Evolutionary conservation across 2,329 filamentous ascomycete genomes (phyloP).

Genomic region (Aureobasidium subglaciale): DNA sequence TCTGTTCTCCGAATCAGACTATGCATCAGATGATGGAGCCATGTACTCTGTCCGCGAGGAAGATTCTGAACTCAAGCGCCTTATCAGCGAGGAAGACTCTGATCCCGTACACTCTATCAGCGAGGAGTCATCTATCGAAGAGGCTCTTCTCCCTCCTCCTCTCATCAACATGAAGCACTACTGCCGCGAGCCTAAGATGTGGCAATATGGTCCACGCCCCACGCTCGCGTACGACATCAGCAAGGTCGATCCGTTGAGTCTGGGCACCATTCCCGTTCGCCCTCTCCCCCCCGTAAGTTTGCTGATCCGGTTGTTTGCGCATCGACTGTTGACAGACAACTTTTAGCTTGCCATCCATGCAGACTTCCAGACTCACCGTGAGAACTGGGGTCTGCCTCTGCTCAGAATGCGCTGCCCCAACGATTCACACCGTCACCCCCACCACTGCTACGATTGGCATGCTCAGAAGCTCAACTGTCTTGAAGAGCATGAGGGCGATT

Average conservation of each 20-base stretch:
- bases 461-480: slow-evolving; percentile 19
- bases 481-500: slow-evolving; percentile 14
- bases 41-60: no score
- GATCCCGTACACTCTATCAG: no score
- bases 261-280: neutral
- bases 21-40: no score
- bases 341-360: neutral
- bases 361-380: neutral
- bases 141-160: no score
- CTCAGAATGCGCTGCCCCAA: slow-evolving; percentile 10
- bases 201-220: no score
- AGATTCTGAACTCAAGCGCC: no score
- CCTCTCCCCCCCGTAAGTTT: neutral
- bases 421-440: slow-evolving; percentile 16
- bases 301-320: no score
- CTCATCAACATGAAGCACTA: no score
- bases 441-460: slow-evolving; percentile 18
- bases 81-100: no score
- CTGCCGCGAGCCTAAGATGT: no score
- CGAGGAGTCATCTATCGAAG: no score
- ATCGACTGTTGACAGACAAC: neutral
- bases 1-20: no score
- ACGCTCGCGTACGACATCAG: neutral
- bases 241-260: neutral
- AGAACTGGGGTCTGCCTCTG: slow-evolving; percentile 13